Evolutionary conservation across 371 early-diverging fungal genomes (phyloP).

Genomic region (Saksenaea oblongispora): DNA sequence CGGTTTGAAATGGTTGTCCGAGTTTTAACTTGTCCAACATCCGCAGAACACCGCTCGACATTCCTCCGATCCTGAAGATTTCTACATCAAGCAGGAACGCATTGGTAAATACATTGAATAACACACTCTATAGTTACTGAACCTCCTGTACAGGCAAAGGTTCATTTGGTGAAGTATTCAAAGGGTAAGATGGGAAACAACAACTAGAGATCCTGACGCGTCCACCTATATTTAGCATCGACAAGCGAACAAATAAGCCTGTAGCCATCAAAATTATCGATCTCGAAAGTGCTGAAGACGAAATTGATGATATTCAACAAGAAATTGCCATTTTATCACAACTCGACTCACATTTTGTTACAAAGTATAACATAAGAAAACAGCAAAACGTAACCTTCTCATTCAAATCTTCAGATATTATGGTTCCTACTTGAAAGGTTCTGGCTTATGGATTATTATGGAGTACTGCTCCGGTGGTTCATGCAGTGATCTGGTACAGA

Average conservation of each 20-base stretch:
- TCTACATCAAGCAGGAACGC: constrained; percentile 67
- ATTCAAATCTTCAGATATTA: constrained; percentile 57
- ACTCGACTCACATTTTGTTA: constrained; percentile 87
- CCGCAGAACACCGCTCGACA: constrained; percentile 32
- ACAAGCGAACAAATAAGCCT: constrained; percentile 71
- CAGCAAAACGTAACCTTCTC: constrained; percentile 2
- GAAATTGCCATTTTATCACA: constrained; percentile 97
- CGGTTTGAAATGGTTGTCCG: neutral
- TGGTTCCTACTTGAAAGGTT: constrained; percentile 81
- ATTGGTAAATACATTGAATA: constrained; percentile 52
- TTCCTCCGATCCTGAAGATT: constrained; percentile 60
- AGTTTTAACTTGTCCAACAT: neutral
- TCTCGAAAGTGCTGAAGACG: constrained; percentile 93
- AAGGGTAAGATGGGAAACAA: constrained; percentile 66
- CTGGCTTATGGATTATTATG: constrained; percentile 92
- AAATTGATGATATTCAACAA: constrained; percentile 97
- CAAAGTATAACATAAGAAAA: constrained; percentile 61
- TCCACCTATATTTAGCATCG: constrained; percentile 55
- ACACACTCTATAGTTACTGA: neutral
- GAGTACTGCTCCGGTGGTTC: constrained; percentile 93
- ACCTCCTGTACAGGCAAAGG: constrained; percentile 69
- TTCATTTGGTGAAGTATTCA: constrained; percentile 90
- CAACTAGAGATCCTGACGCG: neutral
- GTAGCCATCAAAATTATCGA: constrained; percentile 95
- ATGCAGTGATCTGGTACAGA: constrained; percentile 81